Conservation (phyloP, 139 green algal species). For the Astrephomene gubernaculifera region DNA sequence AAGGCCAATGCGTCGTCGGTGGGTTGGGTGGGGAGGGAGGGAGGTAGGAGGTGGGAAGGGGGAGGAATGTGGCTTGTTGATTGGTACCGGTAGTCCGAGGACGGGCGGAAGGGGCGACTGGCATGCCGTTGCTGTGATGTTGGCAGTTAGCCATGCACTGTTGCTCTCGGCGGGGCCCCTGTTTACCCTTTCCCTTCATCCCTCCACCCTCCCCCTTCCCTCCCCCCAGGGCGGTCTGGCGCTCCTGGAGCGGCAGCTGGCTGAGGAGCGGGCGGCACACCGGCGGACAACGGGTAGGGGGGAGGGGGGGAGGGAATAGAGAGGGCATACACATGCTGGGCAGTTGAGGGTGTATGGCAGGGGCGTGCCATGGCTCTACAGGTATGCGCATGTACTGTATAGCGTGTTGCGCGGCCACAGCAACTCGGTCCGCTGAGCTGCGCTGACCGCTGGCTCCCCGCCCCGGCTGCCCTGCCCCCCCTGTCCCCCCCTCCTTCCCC, state of each 20-base stretch:
- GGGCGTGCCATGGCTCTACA: no score
- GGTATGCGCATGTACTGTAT: no score
- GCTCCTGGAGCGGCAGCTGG: conserved; percentile 25
- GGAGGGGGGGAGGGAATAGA: no score
- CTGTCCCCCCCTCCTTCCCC: not conserved
- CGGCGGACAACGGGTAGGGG: conserved; percentile 19
- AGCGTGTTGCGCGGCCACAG: no score
- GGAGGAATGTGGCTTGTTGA: not conserved
- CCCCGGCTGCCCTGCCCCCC: not conserved
- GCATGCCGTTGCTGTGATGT: not conserved
- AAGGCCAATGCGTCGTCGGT: conserved; percentile 23
- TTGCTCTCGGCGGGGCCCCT: not conserved
- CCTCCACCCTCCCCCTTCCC: not conserved
- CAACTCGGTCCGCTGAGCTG: no score
- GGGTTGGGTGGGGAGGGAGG: not conserved
- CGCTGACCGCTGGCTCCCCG: not conserved
- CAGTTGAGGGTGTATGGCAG: no score
- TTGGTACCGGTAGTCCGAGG: not conserved
- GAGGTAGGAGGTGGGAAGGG: not conserved
- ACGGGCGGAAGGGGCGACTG: not conserved
- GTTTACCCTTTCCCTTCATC: not conserved
- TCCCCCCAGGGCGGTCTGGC: not conserved
- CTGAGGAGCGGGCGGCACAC: conserved; percentile 25
- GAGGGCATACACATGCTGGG: no score
- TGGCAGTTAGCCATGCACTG: no score